Base-by-base conservation (phyloP, 352 stramenopile genomes). In the Pythium vanterpoolii region DNA sequence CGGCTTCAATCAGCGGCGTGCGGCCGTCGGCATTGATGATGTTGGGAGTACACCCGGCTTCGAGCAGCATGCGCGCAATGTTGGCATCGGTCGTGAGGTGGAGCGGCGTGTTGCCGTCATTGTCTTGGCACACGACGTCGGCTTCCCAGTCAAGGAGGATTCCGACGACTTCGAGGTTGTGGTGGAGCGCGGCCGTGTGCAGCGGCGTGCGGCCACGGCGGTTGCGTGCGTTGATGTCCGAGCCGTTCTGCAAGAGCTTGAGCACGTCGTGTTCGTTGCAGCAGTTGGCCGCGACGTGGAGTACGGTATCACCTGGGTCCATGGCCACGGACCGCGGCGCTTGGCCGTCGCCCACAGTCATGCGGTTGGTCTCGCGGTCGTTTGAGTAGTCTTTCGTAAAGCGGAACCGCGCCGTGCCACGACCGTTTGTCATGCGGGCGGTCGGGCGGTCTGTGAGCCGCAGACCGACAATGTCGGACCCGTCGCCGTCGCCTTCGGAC, bases 181-280 rank as follows among this genome's bases (percentile, higher is more conserved):
- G 74, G 50, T 95, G 89, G 44, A 92, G 59, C 19, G 84, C 87
- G 13, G 86, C 82, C 48, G 86, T 94, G 69, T 93, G 82, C 31
- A 96, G 68, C 31, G 85, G 86, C 21, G 86, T 96, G 28, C 84
- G 80, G 0, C 82, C 85, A 26, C 77, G 79, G 11, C 78, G 80
- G 53, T 96, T 96, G 30, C 74, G 77, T 21, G 86, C 83, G 53
- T 95, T 93, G 43, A 93, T 92, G 42, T 93, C 81, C 10, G 84
- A 91, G 27, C 86, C 86, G 51, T 93, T 95, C 60, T 96, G 83
- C 36, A 96, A 72, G 50, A 96, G 65, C 65, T 87, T 90, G 7
- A 92, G 60, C 27, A 96, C 83, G 45, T 96, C 86, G 64, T 88
- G 82, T 48, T 91, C 82, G 45, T 93, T 92, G 60, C 83, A 92